phyloP scores from a whole-genome alignment of 2,329 filamentous ascomycete species.

The Pseudocercospora fuligena region DNA sequence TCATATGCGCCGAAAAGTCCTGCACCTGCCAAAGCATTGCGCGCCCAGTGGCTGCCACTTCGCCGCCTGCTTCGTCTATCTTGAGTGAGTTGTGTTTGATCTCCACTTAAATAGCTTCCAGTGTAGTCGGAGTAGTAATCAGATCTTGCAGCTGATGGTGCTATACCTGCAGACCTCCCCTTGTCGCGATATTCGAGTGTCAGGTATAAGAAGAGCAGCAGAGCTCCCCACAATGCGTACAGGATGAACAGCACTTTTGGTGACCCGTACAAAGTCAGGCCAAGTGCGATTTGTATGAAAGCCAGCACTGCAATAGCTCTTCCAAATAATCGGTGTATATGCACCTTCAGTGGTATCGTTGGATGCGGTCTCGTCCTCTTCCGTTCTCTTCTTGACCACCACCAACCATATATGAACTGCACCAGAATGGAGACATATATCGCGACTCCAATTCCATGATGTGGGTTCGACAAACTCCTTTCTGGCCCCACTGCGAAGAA shows the following conservation, averaged over 20 bases:
- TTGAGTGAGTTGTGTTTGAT: constrained; percentile 60
- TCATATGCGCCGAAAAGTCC: constrained; percentile 63
- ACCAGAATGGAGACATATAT: constrained; percentile 75
- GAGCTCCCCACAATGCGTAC: constrained; percentile 76
- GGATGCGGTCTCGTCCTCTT: constrained; percentile 54
- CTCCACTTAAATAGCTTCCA: constrained; percentile 49
- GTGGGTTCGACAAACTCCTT: constrained; percentile 76
- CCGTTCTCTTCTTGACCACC: constrained; percentile 61
- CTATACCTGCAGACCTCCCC: constrained; percentile 44
- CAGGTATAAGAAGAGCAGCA: constrained; percentile 77
- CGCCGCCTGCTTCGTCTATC: constrained; percentile 37
- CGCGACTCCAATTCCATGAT: constrained; percentile 82
- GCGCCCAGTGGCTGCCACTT: constrained; percentile 42
- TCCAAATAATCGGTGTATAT: constrained; percentile 87
- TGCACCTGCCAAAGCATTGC: constrained; percentile 58
- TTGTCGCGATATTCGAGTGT: constrained; percentile 67
- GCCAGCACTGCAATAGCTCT: constrained; percentile 78
- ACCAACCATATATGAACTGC: constrained; percentile 71
- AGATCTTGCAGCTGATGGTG: constrained; percentile 27
- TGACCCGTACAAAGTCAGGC: constrained; percentile 89
- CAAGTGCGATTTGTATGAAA: constrained; percentile 84
- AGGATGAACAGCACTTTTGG: constrained; percentile 84
- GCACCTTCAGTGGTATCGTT: constrained; percentile 58
- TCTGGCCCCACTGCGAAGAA: constrained; percentile 77
- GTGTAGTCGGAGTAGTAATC: constrained; percentile 37